Evolutionary conservation across 192 early-diverging fungal species (phyloP).

Genomic region (Gigaspora rosea): DNA sequence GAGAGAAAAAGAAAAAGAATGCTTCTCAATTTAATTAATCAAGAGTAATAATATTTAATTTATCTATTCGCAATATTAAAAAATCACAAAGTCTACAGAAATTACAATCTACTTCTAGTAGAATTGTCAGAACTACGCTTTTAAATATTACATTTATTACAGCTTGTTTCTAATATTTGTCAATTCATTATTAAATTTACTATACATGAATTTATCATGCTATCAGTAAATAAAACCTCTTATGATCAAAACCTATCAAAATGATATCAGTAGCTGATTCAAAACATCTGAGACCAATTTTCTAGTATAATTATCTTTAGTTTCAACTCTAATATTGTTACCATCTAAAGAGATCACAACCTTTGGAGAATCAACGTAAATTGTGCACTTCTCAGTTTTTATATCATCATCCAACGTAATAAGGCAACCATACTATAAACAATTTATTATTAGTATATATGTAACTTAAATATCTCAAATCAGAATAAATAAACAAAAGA

Average conservation of each 20-base stretch:
- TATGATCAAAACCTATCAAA: slow-evolving; percentile 23
- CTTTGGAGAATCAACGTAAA: slow-evolving; percentile 11
- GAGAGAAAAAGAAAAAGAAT: too few species aligned
- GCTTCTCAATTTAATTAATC: too few species aligned
- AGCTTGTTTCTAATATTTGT: too few species aligned
- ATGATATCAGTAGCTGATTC: slow-evolving; percentile 13
- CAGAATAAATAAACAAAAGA: not conserved
- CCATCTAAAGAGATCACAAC: not conserved
- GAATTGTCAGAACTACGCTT: too few species aligned
- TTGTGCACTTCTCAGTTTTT: not conserved
- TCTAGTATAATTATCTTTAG: slow-evolving; percentile 12
- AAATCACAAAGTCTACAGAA: too few species aligned
- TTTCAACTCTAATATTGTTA: slow-evolving; percentile 3
- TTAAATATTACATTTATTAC: too few species aligned
- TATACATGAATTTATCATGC: too few species aligned
- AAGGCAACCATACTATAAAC: slow-evolving; percentile 1
- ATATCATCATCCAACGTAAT: not conserved
- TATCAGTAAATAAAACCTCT: too few species aligned
- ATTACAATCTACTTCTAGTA: too few species aligned
- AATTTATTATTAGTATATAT: not conserved
- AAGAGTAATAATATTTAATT: too few species aligned
- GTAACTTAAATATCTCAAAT: not conserved
- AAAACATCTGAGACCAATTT: slow-evolving; percentile 21
- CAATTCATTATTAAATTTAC: too few species aligned
- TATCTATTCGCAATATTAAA: too few species aligned